These are phyloP conservation scores for Raffaelea deltoideospora DNA, from an alignment of 2,329 filamentous ascomycete species.

Conservation along the genomic window DNA sequence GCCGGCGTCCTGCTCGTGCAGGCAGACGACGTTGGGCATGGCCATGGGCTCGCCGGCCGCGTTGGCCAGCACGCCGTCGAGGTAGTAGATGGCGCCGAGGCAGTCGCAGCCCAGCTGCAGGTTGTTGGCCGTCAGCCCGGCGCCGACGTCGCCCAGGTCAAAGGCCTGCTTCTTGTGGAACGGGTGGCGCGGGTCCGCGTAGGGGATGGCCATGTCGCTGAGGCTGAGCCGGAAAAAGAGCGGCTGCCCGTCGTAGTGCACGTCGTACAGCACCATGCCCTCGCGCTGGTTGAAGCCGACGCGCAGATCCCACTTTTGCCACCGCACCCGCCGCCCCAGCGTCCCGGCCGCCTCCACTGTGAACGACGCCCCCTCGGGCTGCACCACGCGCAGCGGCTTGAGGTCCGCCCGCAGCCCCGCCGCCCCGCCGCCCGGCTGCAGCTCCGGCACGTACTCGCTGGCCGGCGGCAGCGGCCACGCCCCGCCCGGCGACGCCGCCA, in stretches of 20 bases:
- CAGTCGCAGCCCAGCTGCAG: constrained; percentile 54
- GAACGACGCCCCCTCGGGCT: constrained; percentile 18
- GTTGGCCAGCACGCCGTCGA: constrained; percentile 39
- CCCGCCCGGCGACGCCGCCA: too few species aligned
- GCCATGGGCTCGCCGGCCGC: constrained; percentile 33
- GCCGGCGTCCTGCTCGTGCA: constrained; percentile 56
- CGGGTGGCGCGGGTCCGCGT: constrained; percentile 48
- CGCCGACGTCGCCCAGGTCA: constrained; percentile 55
- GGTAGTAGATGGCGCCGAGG: constrained; percentile 49
- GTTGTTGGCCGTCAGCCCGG: constrained; percentile 52
- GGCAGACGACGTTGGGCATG: constrained; percentile 41
- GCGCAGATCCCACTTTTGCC: constrained; percentile 64
- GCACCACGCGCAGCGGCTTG: constrained; percentile 32
- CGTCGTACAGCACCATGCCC: constrained; percentile 78
- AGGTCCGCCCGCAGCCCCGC: constrained; percentile 28
- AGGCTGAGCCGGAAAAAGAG: constrained; percentile 52
- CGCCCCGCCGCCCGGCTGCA: too few species aligned
- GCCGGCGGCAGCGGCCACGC: too few species aligned
- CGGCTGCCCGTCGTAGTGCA: constrained; percentile 51
- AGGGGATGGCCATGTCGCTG: constrained; percentile 52
- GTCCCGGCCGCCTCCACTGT: constrained; percentile 26
- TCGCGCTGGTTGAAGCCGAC: constrained; percentile 92
- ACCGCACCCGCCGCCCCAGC: constrained; percentile 25
- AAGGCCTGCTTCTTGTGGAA: constrained; percentile 59
- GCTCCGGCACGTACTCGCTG: constrained; percentile 20